A percentile compares a stretch with the other conserved stretches of the same genome.
Evolutionary conservation across 2,329 filamentous ascomycete genomes (phyloP).

Genomic region (Dendrostoma leiphaemia): DNA sequence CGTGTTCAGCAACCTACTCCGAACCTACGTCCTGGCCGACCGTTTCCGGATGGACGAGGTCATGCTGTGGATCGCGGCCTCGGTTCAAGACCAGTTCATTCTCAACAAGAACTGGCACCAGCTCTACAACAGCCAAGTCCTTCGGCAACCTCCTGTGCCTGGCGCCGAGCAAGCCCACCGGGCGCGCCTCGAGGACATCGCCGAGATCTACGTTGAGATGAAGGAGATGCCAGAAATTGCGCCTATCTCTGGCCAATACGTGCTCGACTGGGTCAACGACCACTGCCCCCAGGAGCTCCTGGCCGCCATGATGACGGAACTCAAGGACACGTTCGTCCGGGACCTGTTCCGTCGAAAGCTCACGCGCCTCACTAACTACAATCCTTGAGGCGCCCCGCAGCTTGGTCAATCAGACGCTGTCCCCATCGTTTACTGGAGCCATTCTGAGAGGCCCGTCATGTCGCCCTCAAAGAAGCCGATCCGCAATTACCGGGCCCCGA

Average conservation of each 20-base stretch:
- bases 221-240: background rate
- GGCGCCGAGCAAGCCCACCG: background rate
- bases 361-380: background rate
- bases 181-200: slow-evolving; percentile 2
- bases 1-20: background rate
- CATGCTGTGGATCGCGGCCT: background rate
- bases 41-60: slow-evolving; percentile 6
- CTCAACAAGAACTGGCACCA: background rate
- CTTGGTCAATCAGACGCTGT: background rate
- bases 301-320: background rate
- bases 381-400: too few species aligned
- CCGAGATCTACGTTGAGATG: background rate
- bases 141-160: background rate
- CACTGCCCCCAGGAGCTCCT: background rate
- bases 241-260: background rate
- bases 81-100: background rate
- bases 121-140: background rate
- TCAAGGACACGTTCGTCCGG: background rate
- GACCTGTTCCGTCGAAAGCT: background rate
- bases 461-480: slow-evolving; percentile 82
- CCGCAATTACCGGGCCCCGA: slow-evolving; percentile 83
- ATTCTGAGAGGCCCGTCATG: slow-evolving; percentile 78
- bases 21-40: slow-evolving; percentile 2
- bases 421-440: slow-evolving; percentile 70
- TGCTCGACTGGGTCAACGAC: background rate